Percentiles rank a stretch among this genome's conserved stretches.
Conservation (phyloP, 805 yeast genomes). For the Blastobotrys parvus region DNA sequence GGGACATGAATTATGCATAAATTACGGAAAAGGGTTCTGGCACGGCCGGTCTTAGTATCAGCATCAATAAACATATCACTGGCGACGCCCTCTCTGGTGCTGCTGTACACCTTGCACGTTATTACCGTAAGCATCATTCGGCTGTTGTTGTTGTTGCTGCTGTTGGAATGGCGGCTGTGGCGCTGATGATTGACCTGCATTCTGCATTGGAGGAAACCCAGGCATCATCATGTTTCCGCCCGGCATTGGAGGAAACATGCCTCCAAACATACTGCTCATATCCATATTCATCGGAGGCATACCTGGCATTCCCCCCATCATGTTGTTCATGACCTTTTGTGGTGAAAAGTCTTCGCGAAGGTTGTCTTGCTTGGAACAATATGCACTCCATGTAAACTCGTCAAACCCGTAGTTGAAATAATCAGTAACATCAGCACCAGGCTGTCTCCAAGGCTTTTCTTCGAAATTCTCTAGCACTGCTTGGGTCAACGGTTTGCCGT, state of each 20-base stretch:
- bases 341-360: conserved; percentile 75
- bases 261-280: conserved; percentile 5
- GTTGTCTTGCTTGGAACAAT: conserved; percentile 80
- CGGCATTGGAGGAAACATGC: conserved; percentile 30
- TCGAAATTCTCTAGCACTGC: conserved; percentile 71
- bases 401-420: conserved; percentile 96
- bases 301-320: conserved; percentile 6
- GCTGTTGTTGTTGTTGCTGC: background rate
- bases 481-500: conserved; percentile 78
- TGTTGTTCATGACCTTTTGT: conserved; percentile 50
- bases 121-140: background rate
- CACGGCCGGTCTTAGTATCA: conserved; percentile 7
- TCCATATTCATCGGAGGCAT: conserved; percentile 10
- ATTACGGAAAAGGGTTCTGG: conserved; percentile 21
- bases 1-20: conserved; percentile 18
- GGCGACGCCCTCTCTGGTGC: background rate
- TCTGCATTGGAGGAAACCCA: conserved; percentile 9
- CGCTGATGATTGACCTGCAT: background rate
- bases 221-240: too few species aligned
- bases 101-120: background rate
- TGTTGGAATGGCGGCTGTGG: background rate
- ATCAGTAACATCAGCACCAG: conserved; percentile 92
- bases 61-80: background rate
- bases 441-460: conserved; percentile 97
- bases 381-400: conserved; percentile 92